Evolutionary conservation across 345 rosid genomes (phyloP).

Genomic region (Lumnitzera racemosa): DNA sequence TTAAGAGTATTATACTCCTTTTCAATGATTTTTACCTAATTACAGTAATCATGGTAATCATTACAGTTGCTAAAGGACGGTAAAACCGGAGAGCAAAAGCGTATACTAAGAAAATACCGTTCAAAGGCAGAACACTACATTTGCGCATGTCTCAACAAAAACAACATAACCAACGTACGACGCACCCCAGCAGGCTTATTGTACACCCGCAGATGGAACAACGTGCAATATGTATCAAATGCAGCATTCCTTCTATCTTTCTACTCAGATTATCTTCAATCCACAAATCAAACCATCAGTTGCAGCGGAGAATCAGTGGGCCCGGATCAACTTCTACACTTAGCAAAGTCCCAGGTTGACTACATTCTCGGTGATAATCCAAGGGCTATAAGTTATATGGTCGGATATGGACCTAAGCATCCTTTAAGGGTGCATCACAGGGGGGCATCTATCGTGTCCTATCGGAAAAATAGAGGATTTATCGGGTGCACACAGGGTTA

Average conservation of each 20-base stretch:
- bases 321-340: slow-evolving; percentile 23
- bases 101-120: slow-evolving; percentile 23
- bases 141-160: slow-evolving; percentile 44
- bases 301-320: slow-evolving; percentile 19
- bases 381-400: slow-evolving; percentile 48
- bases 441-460: slow-evolving; percentile 52
- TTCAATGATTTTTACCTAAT: background rate
- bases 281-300: slow-evolving; percentile 19
- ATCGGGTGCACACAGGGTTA: slow-evolving; percentile 69
- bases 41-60: background rate
- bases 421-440: slow-evolving; percentile 61
- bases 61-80: slow-evolving; percentile 27
- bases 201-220: slow-evolving; percentile 57
- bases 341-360: slow-evolving; percentile 50
- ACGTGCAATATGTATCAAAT: slow-evolving; percentile 53
- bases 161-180: slow-evolving; percentile 29
- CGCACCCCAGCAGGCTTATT: slow-evolving; percentile 55
- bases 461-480: slow-evolving; percentile 32
- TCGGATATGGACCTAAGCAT: slow-evolving; percentile 43
- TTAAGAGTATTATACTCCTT: background rate
- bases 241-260: slow-evolving; percentile 41
- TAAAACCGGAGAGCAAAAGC: slow-evolving; percentile 17
- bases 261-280: slow-evolving; percentile 40
- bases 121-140: slow-evolving; percentile 46
- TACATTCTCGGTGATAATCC: slow-evolving; percentile 58